Evolutionary conservation across 495 filamentous ascomycete species (phyloP), one percentile per base, ranked within the genome.

Genomic region (Annulohypoxylon maeteangense): DNA sequence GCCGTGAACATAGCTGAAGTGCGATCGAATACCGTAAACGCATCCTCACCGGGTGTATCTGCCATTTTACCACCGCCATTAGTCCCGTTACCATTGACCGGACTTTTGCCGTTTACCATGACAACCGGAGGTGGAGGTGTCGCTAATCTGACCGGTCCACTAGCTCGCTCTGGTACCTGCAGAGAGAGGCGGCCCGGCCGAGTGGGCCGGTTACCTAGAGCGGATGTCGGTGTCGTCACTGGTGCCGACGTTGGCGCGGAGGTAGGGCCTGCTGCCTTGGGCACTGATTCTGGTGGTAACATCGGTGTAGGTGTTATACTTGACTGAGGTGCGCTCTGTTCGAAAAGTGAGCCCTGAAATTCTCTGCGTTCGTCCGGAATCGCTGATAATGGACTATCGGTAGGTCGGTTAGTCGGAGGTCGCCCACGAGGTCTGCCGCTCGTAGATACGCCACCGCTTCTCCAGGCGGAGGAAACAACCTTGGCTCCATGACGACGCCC

Each of bases 391-490:
- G 94, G 93, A 0, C 93, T 93, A 42, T 93, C 90, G 3, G 83
- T 64, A 20, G 66, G 65, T 3, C 92, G 88, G 76, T 91, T 93
- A 67, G 89, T 93, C 2, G 95, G 94, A 59, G 95, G 95, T 64
- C 95, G 83, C 8, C 95, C 95, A 47, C 95, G 83, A 14, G 93
- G 81, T 73, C 95, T 97, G 4, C 93, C 93, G 7, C 84, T 88
- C 1, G 88, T 81, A 22, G 88, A 84, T 29, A 87, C 86, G 4
- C 87, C 88, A 47, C 86, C 89, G 58, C 87, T 91, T 18, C 92
- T 88, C 95, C 95, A 99, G 11, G 95, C 95, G 23, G 95, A 97
- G 6, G 95, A 99, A 1, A 99, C 94, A 1, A 92, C 93, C 69
- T 85, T 85, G 0, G 95, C 94, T 0, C 95, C 95, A 76, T 97